Percentiles rank a stretch among this genome's conserved stretches.
Conservation (phyloP, 306 rosid genomes). For the Mimosa bimucronata region DNA sequence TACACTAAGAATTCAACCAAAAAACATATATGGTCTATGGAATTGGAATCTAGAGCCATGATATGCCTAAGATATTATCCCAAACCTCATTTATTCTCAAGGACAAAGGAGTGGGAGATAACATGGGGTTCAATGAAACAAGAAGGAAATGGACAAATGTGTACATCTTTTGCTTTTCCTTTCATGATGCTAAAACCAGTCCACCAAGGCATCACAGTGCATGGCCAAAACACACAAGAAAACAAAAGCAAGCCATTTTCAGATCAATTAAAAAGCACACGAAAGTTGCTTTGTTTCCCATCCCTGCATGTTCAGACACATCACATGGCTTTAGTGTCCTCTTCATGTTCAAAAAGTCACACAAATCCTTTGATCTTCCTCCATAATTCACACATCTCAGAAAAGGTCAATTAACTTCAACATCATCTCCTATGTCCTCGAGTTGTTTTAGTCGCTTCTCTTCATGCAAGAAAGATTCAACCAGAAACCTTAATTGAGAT, state of each 20-base stretch:
- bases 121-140: conserved; percentile 4
- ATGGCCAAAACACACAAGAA: conserved; percentile 35
- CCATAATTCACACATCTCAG: conserved; percentile 22
- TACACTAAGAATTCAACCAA: background rate
- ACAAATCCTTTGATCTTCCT: conserved; percentile 13
- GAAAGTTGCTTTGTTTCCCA: conserved; percentile 35
- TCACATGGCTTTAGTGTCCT: conserved; percentile 54
- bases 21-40: background rate
- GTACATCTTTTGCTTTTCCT: conserved; percentile 36
- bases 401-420: conserved; percentile 18
- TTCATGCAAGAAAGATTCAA: background rate
- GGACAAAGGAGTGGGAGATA: background rate
- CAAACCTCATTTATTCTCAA: conserved; percentile 1
- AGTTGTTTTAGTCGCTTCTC: background rate
- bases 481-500: background rate
- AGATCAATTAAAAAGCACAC: conserved; percentile 37
- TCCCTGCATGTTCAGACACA: conserved; percentile 38
- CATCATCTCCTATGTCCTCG: background rate
- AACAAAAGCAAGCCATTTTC: conserved; percentile 36
- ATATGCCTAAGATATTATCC: conserved; percentile 13
- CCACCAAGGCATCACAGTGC: conserved; percentile 28
- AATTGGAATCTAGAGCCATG: background rate
- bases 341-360: conserved; percentile 47
- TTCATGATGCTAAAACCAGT: conserved; percentile 28
- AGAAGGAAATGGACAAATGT: conserved; percentile 21